Base-by-base conservation (phyloP, 345 rosid species). In the Microcos paniculata region DNA sequence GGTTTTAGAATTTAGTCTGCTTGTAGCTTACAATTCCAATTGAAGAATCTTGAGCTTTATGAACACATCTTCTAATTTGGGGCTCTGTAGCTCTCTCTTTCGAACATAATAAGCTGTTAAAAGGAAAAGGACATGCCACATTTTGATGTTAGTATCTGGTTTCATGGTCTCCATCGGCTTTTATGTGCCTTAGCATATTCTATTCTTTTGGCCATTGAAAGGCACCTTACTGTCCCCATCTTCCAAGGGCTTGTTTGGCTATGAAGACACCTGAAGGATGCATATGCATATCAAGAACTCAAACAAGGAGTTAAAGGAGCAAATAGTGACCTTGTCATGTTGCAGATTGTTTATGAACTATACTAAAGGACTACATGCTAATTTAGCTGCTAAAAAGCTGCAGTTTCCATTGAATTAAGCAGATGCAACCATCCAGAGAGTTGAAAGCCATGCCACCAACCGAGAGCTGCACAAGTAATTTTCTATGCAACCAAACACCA, bases 121-220 rank as follows among this genome's bases (percentile, higher is more conserved):
- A 76, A 71, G 67, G 65, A 57, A 55, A 73, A 77, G 56, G 75
- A 18, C 4, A n/a, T 4, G 42, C 62, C 70, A 57, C 51, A 24
- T 53, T 74, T 43, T 51, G 62, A 65, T 69, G n/a, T 45, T 33
- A 64, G 49, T 55, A 61, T 66, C 26, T 19, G 58, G 64, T 70
- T 78, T 76, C 82, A 79, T 77, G 69, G 82, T 72, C 64, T 61
- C 76, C 71, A 76, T 78, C 82, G 43, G 79, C 80, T 57, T 82
- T 80, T 51, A 49, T 14, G 55, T 31, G 33, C 23, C 49, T 58
- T 58, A 52, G 71, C 83, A 78, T 80, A 82, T 85, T 78, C 85
- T 73, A 73, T 80, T 82, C 76, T 69, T 30, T 61, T 59, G 69
- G 73, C 49, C 15, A 61, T 76, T 66, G 24, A 74, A 77, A 59